Evolutionary conservation across 805 yeast species (phyloP), one percentile per base, ranked within the genome.

Genomic region (Clavispora asparagi): DNA sequence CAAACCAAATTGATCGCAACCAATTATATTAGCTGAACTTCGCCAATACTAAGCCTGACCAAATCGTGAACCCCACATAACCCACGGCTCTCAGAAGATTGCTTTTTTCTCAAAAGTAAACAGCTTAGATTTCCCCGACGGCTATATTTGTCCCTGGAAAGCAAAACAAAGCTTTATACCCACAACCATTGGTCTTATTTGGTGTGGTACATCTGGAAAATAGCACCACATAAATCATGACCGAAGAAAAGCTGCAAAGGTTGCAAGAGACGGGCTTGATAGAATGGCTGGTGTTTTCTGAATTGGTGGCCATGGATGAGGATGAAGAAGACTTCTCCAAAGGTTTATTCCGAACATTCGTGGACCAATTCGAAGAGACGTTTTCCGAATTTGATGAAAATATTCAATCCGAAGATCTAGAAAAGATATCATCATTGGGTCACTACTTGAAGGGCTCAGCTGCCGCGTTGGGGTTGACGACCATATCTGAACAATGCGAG

Each of bases 361-460:
- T 85, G 47, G 96, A 88, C 47, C 99, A 94, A 67, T 96, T 95
- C 6, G 74, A 76, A 48, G 84, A 82, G 16, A 92, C 96, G 0
- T 87, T 91, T 58, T 70, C 66, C 33, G 81, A 87, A 51, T 86
- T 94, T 62, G 84, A 83, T 46, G 67, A 67, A 7, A 76, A 79
- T n/a, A 60, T 87, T 30, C 54, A 66, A 28, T 54, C 67, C 1
- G 71, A 71, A 30, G 67, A 75, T 54, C 72, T 90, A 48, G 75
- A 70, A 35, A 74, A 81, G 50, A 68, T 94, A 46, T 83, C 91
- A 17, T 74, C 82, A 12, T 69, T 86, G 56, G 99, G 99, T 12
- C 99, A 94, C 63, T 94, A 88, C 61, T 73, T 94, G 46, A 94
- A 94, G 63, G 99, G 99, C 40, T 85, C 95, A 11, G 95, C 97